Conservation (phyloP, 208 protist species). For the Acanthamoeba quina region DNA sequence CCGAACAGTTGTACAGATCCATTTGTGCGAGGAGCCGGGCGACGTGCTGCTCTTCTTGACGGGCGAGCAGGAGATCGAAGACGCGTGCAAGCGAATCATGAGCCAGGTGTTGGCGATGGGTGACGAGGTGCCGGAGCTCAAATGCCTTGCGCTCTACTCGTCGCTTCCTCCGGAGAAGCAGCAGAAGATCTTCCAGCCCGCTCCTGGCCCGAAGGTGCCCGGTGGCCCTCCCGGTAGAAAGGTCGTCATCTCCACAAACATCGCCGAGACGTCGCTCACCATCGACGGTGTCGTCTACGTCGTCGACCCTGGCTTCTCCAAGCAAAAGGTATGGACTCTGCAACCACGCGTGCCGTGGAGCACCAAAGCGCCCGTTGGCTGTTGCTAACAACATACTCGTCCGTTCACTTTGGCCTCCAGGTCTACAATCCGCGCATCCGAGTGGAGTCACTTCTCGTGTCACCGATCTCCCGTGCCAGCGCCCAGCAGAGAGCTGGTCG, state of each 20-base stretch:
- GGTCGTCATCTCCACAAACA: conserved; percentile 98
- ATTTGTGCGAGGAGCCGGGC: conserved; percentile 88
- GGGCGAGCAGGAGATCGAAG: conserved; percentile 98
- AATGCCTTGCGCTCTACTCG: conserved; percentile 91
- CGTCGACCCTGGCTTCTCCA: conserved; percentile 98
- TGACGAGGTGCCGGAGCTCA: conserved; percentile 75
- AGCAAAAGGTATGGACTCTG: conserved; percentile 96
- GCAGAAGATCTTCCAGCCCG: conserved; percentile 91
- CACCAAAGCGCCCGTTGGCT: background rate
- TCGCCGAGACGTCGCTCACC: conserved; percentile 99
- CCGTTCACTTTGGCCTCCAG: background rate
- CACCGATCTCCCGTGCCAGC: conserved; percentile 98
- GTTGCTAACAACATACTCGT: background rate
- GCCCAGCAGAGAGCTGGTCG: conserved; percentile 99
- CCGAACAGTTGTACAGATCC: conserved; percentile 92
- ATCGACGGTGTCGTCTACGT: conserved; percentile 99
- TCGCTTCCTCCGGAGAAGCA: conserved; percentile 90
- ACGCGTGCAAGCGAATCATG: conserved; percentile 85
- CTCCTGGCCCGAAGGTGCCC: conserved; percentile 83
- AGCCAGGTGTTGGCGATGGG: conserved; percentile 33
- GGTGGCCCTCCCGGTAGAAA: conserved; percentile 80
- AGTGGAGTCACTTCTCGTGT: conserved; percentile 97
- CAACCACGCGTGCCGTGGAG: background rate
- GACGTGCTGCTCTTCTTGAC: conserved; percentile 99
- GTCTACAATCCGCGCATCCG: conserved; percentile 95